phyloP scores from a whole-genome alignment of 2,329 filamentous ascomycete species.

The Colletotrichum sp. region DNA sequence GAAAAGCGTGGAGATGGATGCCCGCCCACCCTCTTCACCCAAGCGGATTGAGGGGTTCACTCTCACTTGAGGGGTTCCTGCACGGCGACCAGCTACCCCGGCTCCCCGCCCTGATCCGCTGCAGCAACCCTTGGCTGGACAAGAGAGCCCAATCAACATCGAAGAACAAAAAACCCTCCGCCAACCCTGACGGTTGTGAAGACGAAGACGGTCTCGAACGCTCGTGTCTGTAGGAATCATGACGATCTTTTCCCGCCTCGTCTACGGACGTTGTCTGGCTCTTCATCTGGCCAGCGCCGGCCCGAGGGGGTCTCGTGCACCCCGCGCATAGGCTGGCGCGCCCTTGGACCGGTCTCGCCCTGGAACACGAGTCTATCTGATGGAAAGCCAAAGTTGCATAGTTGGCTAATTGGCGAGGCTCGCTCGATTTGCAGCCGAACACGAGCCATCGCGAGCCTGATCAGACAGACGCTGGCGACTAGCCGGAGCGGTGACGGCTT shows the following conservation, averaged over 20 bases:
- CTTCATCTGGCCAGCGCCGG: neutral
- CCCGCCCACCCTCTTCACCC: neutral
- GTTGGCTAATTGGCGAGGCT: neutral
- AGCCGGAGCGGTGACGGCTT: neutral
- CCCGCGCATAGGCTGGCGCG: neutral
- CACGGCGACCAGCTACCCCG: neutral
- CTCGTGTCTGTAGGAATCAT: neutral
- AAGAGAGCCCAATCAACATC: neutral
- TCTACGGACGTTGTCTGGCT: neutral
- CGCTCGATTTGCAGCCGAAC: neutral
- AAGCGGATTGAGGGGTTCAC: neutral
- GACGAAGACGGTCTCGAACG: neutral
- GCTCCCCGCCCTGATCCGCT: slow-evolving; percentile 11
- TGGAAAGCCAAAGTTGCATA: neutral
- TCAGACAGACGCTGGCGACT: neutral
- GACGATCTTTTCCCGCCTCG: neutral
- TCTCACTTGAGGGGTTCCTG: slow-evolving; percentile 15
- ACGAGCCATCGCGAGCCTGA: neutral
- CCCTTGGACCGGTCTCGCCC: neutral
- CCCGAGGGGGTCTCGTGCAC: neutral
- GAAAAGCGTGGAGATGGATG: neutral
- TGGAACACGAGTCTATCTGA: neutral
- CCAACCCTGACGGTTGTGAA: neutral
- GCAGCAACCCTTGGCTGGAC: neutral
- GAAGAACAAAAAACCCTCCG: neutral